Percentiles rank a stretch among this genome's conserved stretches.
Evolutionary conservation across 306 rosid species (phyloP).

Genomic region (Vicia villosa): DNA sequence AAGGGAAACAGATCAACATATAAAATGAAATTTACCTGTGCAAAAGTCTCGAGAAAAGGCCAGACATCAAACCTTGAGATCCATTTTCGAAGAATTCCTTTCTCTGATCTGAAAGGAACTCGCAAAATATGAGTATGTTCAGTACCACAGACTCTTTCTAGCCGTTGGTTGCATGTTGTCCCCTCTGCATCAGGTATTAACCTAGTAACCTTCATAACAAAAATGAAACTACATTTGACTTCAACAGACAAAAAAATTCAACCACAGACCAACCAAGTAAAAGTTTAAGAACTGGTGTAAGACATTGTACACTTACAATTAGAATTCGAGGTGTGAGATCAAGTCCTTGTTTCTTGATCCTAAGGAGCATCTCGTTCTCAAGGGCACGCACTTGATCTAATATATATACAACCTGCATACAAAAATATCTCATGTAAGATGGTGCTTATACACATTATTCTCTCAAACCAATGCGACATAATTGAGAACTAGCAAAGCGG

Average conservation of each 20-base stretch:
- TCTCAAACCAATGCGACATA: conserved; percentile 13
- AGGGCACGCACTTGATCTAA: conserved; percentile 97
- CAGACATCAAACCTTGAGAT: conserved; percentile 96
- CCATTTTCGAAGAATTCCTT: conserved; percentile 83
- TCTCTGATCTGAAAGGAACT: conserved; percentile 85
- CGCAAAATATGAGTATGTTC: conserved; percentile 84
- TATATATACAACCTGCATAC: conserved; percentile 83
- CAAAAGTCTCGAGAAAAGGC: conserved; percentile 91
- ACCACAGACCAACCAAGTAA: neutral
- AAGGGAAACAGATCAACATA: conserved; percentile 11
- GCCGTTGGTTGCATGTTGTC: conserved; percentile 88
- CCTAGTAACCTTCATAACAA: conserved; percentile 64
- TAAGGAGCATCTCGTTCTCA: conserved; percentile 84
- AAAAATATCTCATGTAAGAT: conserved; percentile 15
- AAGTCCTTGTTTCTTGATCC: conserved; percentile 82
- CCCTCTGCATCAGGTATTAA: conserved; percentile 92
- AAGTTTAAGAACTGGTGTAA: conserved; percentile 9
- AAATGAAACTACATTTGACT: conserved; percentile 1
- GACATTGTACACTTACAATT: conserved; percentile 54
- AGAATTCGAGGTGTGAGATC: conserved; percentile 77
- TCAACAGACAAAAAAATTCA: neutral
- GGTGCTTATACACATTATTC: conserved; percentile 4
- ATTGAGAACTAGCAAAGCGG: neutral
- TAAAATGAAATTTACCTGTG: conserved; percentile 58
- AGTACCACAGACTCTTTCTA: conserved; percentile 90